Evolutionary conservation across 2,329 filamentous ascomycete species (phyloP).

Genomic region (Lachnellula occidentalis): DNA sequence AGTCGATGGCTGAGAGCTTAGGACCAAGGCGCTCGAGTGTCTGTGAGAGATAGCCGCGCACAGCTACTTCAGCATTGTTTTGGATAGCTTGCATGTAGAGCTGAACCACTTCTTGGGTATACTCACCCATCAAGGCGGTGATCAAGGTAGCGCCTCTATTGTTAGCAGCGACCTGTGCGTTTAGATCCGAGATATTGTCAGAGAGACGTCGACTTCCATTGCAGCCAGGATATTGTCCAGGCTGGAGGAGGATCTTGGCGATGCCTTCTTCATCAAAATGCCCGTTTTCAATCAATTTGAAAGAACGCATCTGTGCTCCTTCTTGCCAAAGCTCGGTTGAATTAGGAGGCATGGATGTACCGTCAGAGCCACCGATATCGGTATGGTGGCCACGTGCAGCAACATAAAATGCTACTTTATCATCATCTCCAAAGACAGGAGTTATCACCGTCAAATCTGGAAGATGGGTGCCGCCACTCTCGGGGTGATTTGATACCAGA

Average conservation of each 20-base stretch:
- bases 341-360: conserved; percentile 75
- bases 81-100: conserved; percentile 80
- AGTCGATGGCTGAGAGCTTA: conserved; percentile 61
- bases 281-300: conserved; percentile 67
- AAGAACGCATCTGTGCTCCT: conserved; percentile 53
- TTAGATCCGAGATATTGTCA: conserved; percentile 79
- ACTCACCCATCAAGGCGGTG: conserved; percentile 64
- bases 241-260: conserved; percentile 63
- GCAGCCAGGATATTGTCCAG: conserved; percentile 66
- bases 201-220: conserved; percentile 68
- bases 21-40: conserved; percentile 54
- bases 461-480: conserved; percentile 70
- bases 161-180: conserved; percentile 78
- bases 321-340: conserved; percentile 60
- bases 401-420: conserved; percentile 74
- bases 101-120: conserved; percentile 66
- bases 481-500: conserved; percentile 74
- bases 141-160: conserved; percentile 75
- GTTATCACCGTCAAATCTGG: conserved; percentile 78
- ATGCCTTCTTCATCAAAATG: conserved; percentile 71
- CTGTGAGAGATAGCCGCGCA: conserved; percentile 66
- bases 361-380: conserved; percentile 75
- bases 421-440: conserved; percentile 61
- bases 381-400: conserved; percentile 71
- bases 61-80: conserved; percentile 62